These are phyloP conservation scores for Gentiana straminea DNA, from an alignment of 257 asterid species.

Conservation along the genomic window DNA sequence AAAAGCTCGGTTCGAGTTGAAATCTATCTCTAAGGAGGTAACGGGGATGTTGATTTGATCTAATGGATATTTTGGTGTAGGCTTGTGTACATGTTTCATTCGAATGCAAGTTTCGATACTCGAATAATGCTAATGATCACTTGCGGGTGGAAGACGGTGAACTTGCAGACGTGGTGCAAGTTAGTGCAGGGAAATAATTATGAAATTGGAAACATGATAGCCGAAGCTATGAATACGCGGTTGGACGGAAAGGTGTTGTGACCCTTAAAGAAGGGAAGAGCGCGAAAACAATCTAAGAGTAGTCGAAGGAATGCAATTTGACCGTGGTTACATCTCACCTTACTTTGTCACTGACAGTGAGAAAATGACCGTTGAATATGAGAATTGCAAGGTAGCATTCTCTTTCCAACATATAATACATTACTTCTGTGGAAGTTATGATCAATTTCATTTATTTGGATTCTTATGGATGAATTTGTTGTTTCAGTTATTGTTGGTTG, in stretches of 20 bases:
- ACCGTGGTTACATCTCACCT: conserved; percentile 90
- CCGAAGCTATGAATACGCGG: conserved; percentile 95
- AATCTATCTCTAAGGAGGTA: conserved; percentile 87
- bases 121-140: no score
- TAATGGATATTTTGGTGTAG: no score
- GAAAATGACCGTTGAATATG: conserved; percentile 91
- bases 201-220: conserved; percentile 90
- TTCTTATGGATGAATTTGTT: conserved; percentile 5
- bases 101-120: no score
- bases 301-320: conserved; percentile 98
- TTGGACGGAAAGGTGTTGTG: conserved; percentile 93
- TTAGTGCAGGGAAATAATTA: conserved; percentile 92
- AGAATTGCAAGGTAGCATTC: conserved; percentile 78
- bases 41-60: no score
- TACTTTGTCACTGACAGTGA: conserved; percentile 89
- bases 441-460: no score
- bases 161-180: conserved; percentile 99
- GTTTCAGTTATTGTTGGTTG: no score
- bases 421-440: no score
- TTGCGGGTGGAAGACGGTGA: no score
- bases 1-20: conserved; percentile 91
- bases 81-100: no score
- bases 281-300: conserved; percentile 84
- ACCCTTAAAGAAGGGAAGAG: conserved; percentile 97
- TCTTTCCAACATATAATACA: no score